Base-by-base conservation (phyloP, 1,284 basidiomycete genomes). In the Cerioporus squamosus region DNA sequence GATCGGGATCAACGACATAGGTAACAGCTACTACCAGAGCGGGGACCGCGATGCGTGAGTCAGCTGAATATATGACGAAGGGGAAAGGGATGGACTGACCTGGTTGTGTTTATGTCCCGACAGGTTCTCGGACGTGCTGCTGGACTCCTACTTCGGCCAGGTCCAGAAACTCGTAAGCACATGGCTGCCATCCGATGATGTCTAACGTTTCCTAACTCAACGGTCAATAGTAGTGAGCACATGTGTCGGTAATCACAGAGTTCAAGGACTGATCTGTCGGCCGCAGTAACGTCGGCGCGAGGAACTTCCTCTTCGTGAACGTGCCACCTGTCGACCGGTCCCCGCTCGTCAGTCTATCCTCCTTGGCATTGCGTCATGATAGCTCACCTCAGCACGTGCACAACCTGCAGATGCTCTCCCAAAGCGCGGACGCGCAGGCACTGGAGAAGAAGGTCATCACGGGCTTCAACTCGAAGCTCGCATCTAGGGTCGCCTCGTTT, bases 1-100 rank as follows among this genome's bases (percentile, higher is more conserved):
- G 77, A 86, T 87, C 53, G 85, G 85, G 0, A 81, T 86, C 62
- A 86, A 87, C 65, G 85, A 86, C 66, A 81, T 87, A 45, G 83
- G 82, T 10, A 81, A 81, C 63, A 82, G 77, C 50, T 86, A 76
- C 59, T 80, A 76, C 52, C 33, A 70, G 55, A 65, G 73, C 43
- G 81, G 82, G 0, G 76, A 82, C 63, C 76, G 82, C 4, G 70
- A 66, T 56, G 80, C 80, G 84, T 85, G 63, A 64, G 81, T 74
- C 8, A 10, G 9, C 45, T 29, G 2, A 46, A 15, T 23, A 4
- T 39, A n/a, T 17, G 33, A 8, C 45, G 31, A 8, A 36, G 15
- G 42, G 1, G 29, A 15, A 15, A 5, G 10, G 3, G 22, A 45
- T 15, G n/a, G 7, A 23, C 20, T 55, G 14, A 39, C 23, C 17